Conservation (phyloP, 1,139 yeast species). For the Hemisphaericaspora lyxosophila region DNA sequence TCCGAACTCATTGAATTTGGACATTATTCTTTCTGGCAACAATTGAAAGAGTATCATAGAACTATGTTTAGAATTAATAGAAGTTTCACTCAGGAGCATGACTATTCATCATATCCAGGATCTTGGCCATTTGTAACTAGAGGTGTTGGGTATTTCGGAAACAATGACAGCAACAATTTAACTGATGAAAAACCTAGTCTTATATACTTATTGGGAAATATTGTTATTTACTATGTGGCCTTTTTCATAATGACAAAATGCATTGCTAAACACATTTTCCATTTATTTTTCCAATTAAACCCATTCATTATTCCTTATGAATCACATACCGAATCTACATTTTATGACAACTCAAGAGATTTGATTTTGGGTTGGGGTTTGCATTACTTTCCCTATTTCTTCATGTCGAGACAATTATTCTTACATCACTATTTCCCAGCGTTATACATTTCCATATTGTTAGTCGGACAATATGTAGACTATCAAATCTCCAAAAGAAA, state of each 20-base stretch:
- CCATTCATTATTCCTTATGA: constrained; percentile 30
- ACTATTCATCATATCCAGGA: constrained; percentile 32
- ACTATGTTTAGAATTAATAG: constrained; percentile 34
- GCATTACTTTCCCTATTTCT: constrained; percentile 38
- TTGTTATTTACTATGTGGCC: constrained; percentile 32
- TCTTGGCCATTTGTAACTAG: constrained; percentile 40
- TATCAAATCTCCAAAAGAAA: constrained; percentile 25
- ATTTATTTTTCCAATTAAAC: constrained; percentile 27
- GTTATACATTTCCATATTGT: constrained; percentile 34
- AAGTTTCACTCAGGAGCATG: constrained; percentile 27
- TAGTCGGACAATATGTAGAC: constrained; percentile 32
- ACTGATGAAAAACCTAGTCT: constrained; percentile 29
- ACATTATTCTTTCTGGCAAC: constrained; percentile 27
- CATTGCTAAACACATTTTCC: constrained; percentile 20
- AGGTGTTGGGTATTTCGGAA: constrained; percentile 32
- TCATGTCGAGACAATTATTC: constrained; percentile 33
- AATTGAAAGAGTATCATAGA: constrained; percentile 35
- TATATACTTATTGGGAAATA: constrained; percentile 38
- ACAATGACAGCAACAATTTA: constrained; percentile 18
- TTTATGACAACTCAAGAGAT: constrained; percentile 26
- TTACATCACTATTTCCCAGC: constrained; percentile 43
- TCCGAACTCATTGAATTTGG: constrained; percentile 21
- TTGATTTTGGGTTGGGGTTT: constrained; percentile 34
- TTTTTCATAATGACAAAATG: constrained; percentile 22
- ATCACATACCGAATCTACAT: constrained; percentile 14